Percentiles rank a stretch among this genome's conserved stretches.
Evolutionary conservation across 2,329 filamentous ascomycete genomes (phyloP).

Genomic region (Thermoascus crustaceus): DNA sequence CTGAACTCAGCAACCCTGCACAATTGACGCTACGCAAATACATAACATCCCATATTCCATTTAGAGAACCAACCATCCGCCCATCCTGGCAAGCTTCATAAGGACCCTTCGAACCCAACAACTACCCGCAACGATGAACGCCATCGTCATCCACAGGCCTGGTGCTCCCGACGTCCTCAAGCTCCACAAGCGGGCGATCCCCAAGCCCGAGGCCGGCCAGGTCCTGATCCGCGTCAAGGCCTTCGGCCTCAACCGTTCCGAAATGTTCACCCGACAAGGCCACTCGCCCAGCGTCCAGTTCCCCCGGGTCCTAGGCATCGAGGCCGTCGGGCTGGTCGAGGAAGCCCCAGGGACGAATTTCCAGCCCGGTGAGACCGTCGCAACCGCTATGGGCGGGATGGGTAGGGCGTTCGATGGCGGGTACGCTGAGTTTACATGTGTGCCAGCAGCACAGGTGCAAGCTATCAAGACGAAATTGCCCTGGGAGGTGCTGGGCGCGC

Average conservation of each 20-base stretch:
- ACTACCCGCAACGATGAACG: conserved; percentile 32
- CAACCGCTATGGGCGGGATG: conserved; percentile 44
- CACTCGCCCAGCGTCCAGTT: conserved; percentile 34
- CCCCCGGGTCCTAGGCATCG: conserved; percentile 41
- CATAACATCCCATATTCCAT: too few species aligned
- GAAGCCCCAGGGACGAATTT: conserved; percentile 30
- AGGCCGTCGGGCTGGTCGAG: conserved; percentile 37
- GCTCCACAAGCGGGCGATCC: conserved; percentile 31
- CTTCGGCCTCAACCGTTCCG: conserved; percentile 41
- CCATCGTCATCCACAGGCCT: conserved; percentile 33
- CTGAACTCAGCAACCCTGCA: too few species aligned
- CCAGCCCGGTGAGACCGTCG: conserved; percentile 33
- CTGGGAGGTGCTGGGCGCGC: conserved; percentile 39
- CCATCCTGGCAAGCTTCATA: neutral
- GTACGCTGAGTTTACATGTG: conserved; percentile 43
- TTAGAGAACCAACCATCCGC: too few species aligned
- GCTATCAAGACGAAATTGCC: conserved; percentile 26
- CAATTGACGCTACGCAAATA: too few species aligned
- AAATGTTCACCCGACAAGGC: conserved; percentile 42
- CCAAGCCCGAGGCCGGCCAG: conserved; percentile 28
- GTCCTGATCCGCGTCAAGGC: conserved; percentile 38
- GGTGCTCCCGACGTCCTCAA: conserved; percentile 35
- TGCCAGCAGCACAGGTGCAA: conserved; percentile 35
- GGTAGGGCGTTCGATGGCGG: conserved; percentile 41
- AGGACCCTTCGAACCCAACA: neutral